Base-by-base conservation (phyloP, 208 protist species). In the Acanthamoeba sp. region DNA sequence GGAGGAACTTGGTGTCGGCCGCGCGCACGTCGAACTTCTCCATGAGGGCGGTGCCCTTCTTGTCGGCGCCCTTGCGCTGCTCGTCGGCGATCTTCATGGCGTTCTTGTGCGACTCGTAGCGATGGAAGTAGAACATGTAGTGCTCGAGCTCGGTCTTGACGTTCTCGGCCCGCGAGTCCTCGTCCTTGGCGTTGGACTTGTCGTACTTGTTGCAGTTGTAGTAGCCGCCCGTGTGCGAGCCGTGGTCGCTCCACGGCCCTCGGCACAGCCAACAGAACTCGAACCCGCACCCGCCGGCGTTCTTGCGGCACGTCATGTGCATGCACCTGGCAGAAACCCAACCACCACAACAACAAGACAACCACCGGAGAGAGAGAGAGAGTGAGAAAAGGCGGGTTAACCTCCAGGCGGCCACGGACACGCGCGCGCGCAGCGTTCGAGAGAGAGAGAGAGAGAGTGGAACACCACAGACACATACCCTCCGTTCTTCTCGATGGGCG, bases 401-500 rank as follows among this genome's bases (percentile, higher is more conserved):
- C n/a, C n/a, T n/a, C n/a, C n/a, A n/a, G n/a, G n/a, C n/a, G n/a
- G n/a, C n/a, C n/a, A n/a, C n/a, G n/a, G n/a, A n/a, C n/a, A n/a
- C n/a, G n/a, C n/a, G n/a, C n/a, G n/a, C n/a, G n/a, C n/a, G n/a
- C n/a, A n/a, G n/a, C n/a, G n/a, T n/a, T n/a, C n/a, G n/a, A n/a
- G n/a, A n/a, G 48, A 55, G 48, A 55, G 48, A 55, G 16, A 55
- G 16, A 16, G 48, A 55, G 48, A 55, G 48, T 6, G 48, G 48
- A 16, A 6, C 48, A 16, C 10, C 16, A 4, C 12, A 59, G 55
- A 12, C 59, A 66, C 59, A 16, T 27, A 66, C 36, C 98, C 98
- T 10, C 95, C 97, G 88, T 98, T 98, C 95, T 99, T 99, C 94
- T 99, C 97, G 42, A 99, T 99, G 22, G 94, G 80, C 2, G 85